These are phyloP conservation scores for Thymus mandschuricus DNA, from an alignment of 257 asterid species.

Conservation along the genomic window DNA sequence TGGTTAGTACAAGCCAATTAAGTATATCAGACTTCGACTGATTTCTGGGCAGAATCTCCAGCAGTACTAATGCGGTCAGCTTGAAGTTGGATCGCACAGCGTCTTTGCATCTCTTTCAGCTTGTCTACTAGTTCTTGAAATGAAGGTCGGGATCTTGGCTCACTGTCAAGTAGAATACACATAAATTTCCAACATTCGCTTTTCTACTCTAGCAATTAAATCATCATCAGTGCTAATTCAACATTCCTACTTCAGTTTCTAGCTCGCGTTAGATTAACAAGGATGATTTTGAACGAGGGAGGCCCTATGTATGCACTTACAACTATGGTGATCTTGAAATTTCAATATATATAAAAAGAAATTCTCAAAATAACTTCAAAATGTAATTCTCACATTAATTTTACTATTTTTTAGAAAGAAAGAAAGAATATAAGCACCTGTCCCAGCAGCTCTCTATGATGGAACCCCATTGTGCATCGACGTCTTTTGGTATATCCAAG, in stretches of 20 bases:
- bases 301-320: too few species aligned
- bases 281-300: too few species aligned
- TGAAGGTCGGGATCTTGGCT: slow-evolving; percentile 72
- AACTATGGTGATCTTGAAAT: too few species aligned
- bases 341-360: too few species aligned
- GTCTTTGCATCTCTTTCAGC: slow-evolving; percentile 71
- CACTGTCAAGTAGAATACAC: slow-evolving; percentile 48
- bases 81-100: slow-evolving; percentile 53
- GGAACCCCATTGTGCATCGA: slow-evolving; percentile 79
- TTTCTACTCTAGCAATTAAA: too few species aligned
- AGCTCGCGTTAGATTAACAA: neutral
- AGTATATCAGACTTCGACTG: neutral
- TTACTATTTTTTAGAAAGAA: too few species aligned
- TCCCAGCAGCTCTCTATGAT: slow-evolving; percentile 92
- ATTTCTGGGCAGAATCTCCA: slow-evolving; percentile 48
- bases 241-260: neutral
- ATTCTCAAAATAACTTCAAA: too few species aligned
- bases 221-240: neutral
- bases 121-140: slow-evolving; percentile 78
- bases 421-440: slow-evolving; percentile 42
- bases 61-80: slow-evolving; percentile 55
- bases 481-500: slow-evolving; percentile 75
- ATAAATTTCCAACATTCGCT: neutral
- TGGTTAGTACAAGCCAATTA: neutral
- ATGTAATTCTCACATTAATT: too few species aligned